Evolutionary conservation across 1,284 basidiomycete species (phyloP), one percentile per base, ranked within the genome.

Genomic region (Lentinus polychrous): DNA sequence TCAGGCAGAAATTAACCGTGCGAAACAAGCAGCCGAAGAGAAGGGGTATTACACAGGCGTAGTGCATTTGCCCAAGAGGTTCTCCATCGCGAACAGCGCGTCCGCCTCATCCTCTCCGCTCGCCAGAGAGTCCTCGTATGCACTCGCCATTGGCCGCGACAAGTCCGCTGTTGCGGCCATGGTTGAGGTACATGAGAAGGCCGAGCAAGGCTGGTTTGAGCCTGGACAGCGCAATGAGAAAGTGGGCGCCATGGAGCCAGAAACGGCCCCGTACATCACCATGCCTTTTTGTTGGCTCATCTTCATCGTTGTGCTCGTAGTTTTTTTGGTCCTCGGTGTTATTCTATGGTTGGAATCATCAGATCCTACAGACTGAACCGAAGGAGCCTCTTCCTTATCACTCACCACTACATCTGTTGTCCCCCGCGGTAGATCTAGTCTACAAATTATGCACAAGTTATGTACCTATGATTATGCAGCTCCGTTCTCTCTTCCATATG

Each of bases 21-120:
- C 62, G 48, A 55, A 54, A n/a, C 42, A 55, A 31, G 55, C 52
- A 3, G 64, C 64, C 8, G 49, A 50, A n/a, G 43, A 49, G 14
- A 45, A 56, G 8, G 61, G 60, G 14, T 49, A 63, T 11, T 48
- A 53, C 48, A 57, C 59, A 11, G 55, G 56, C 33, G 37, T 60
- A 35, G 42, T 59, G 12, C 59, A 55, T 20, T 51, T 47, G 12
- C 49, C 46, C 24, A 38, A 40, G 6, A 32, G 39, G 7, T n/a
- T 17, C 20, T 42, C 59, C 34, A 60, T 60, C 40, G 46, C 49
- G 1, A 60, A 61, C 46, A 40, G 34, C 6, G 36, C 39, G 17
- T 22, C 37, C 23, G n/a, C 17, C 3, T 18, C 46, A 11, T 11
- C 34, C 3, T 20, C 41, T 12, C 15, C 35, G 11, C 14, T 43